phyloP scores from a whole-genome alignment of 257 asterid genomes.

The Solanum ossicruentum region DNA sequence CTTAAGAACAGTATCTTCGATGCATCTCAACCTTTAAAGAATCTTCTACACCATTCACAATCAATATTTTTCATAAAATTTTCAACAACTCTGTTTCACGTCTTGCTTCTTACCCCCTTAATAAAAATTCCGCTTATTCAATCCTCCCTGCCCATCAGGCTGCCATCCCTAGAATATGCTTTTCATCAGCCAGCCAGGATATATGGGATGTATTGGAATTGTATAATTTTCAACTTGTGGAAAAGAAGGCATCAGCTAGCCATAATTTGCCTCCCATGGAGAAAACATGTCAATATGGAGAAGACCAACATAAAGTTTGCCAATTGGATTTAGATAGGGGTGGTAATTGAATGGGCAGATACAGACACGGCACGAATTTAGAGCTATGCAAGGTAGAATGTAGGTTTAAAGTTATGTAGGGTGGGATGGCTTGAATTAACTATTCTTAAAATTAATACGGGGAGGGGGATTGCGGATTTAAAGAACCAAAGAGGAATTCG shows the following conservation, averaged over 20 bases:
- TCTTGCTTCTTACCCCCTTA: not conserved
- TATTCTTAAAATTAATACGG: no score
- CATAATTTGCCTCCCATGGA: not conserved
- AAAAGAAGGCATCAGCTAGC: not conserved
- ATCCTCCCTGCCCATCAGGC: not conserved
- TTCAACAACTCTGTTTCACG: rapidly evolving
- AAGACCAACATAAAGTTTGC: not conserved
- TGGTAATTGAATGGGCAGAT: no score
- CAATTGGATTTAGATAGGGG: no score
- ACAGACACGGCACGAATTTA: no score
- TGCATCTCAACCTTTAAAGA: not conserved
- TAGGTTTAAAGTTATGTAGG: no score
- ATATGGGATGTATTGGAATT: not conserved
- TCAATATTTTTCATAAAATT: no score
- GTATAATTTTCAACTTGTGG: not conserved
- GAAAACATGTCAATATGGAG: not conserved
- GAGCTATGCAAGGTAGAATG: no score
- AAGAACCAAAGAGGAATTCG: no score
- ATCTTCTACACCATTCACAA: rapidly evolving
- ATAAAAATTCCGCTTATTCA: not conserved
- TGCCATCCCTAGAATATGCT: not conserved
- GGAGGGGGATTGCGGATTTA: no score
- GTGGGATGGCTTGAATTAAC: no score
- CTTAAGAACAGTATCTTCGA: no score
- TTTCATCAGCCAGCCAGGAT: not conserved